Conservation (phyloP, 1,284 basidiomycete species). For the Wallemia mellicola region DNA sequence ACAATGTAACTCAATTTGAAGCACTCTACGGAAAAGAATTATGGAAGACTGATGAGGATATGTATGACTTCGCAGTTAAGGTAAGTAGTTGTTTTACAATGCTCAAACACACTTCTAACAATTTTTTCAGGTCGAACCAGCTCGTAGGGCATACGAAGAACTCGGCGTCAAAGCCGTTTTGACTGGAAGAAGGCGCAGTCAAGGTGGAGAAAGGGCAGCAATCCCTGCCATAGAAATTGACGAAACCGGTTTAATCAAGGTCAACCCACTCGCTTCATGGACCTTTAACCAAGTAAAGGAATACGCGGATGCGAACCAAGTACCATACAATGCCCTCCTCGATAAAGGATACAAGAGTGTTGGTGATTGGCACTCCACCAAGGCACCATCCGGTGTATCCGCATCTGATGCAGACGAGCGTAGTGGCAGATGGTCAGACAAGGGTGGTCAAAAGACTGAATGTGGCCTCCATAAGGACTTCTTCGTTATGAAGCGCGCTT, state of each 20-base stretch:
- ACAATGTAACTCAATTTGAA: conserved; percentile 45
- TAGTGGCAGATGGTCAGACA: conserved; percentile 69
- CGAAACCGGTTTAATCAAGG: conserved; percentile 65
- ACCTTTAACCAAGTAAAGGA: conserved; percentile 55
- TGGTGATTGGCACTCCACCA: conserved; percentile 90
- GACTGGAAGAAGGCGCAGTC: conserved; percentile 70
- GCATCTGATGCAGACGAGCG: conserved; percentile 47
- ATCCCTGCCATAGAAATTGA: conserved; percentile 75
- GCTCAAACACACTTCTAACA: not conserved
- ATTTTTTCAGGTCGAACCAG: conserved; percentile 50
- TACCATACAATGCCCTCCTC: conserved; percentile 67
- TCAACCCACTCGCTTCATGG: conserved; percentile 85
- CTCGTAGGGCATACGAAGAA: conserved; percentile 53
- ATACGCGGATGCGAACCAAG: conserved; percentile 53
- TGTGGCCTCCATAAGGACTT: conserved; percentile 82
- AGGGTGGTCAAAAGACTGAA: conserved; percentile 48
- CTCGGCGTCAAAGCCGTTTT: conserved; percentile 64
- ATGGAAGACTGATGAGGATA: conserved; percentile 67
- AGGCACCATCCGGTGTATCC: conserved; percentile 23
- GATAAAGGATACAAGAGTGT: conserved; percentile 77
- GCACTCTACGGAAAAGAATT: conserved; percentile 43
- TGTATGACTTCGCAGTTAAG: conserved; percentile 82
- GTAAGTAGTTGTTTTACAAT: conserved; percentile 17
- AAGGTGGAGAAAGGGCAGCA: conserved; percentile 57
- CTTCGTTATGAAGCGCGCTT: conserved; percentile 3